Evolutionary conservation across 2,329 filamentous ascomycete species (phyloP), one percentile per base, ranked within the genome.

Genomic region (Moelleriella libera): DNA sequence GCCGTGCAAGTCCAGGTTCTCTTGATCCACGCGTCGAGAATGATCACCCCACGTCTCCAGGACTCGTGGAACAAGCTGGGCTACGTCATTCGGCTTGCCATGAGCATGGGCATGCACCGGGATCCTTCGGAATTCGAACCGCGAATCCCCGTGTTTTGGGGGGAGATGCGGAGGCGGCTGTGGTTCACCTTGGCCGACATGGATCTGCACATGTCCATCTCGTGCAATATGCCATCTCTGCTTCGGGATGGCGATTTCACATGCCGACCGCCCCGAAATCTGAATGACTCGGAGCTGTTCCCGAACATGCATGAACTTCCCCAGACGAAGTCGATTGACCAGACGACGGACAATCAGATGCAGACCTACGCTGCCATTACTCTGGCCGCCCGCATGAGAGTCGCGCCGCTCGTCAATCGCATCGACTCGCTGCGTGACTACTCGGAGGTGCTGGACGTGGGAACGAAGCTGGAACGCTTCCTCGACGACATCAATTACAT

Each of bases 131-230:
- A 78, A 52, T 76, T 72, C 48, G 64, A 67, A 30, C 62, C 65
- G 4, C 66, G 69, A 31, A 69, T 78, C 46, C 63, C 66, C 5
- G 63, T 71, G 0, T 78, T 75, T 53, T 64, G 69, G 43, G 69
- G 68, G n/a, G 75, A 78, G 57, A 65, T 71, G 50, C 63, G 75
- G 34, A 66, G 75, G n/a, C 67, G 71, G 49, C 56, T 78, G 29
- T 78, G 75, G 75, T 76, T 68, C 45, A 74, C 73, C 4, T 70
- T 78, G 41, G 60, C 76, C 39, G 75, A 78, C 51, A 70, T 78
- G 60, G 75, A 78, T 52, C 60, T 77, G 37, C 72, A 76, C 52
- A 65, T 75, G 41, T 74, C 74, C 1, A 66, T 76, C 44, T 67
- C 70, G 28, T 70, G 69, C 55, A 73, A 70, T 52, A 59, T 78